A percentile compares a stretch with the other conserved stretches of the same genome.
Conservation (phyloP, 192 early-diverging fungal species). For the Mortierella antarctica region DNA sequence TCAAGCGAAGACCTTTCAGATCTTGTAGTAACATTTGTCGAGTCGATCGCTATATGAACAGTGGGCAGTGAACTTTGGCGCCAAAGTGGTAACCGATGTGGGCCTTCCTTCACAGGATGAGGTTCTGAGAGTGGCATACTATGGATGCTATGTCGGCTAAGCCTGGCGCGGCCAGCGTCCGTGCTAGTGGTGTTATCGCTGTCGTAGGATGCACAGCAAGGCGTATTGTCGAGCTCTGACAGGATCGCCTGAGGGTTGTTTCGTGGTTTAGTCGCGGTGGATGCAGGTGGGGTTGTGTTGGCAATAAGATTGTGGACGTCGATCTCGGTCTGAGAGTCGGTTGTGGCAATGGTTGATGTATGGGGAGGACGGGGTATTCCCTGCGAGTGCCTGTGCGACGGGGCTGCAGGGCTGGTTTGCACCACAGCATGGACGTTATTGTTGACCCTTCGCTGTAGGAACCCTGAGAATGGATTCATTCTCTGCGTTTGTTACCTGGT, state of each 20-base stretch:
- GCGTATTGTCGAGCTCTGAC: slow-evolving; percentile 11
- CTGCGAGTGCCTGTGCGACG: not conserved
- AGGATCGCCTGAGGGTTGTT: slow-evolving; percentile 48
- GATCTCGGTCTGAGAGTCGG: not conserved
- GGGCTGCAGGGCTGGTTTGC: slow-evolving; percentile 1
- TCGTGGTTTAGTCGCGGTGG: slow-evolving; percentile 13
- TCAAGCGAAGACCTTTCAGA: slow-evolving; percentile 16
- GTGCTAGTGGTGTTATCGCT: not conserved
- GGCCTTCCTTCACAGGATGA: not conserved
- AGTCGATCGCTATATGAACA: slow-evolving; percentile 5
- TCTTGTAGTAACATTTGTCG: not conserved
- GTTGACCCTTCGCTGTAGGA: slow-evolving; percentile 25
- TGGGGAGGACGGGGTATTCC: slow-evolving; percentile 7
- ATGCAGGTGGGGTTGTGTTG: not conserved
- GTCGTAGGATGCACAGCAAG: not conserved
- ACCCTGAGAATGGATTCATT: not conserved
- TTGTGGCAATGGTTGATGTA: slow-evolving; percentile 3
- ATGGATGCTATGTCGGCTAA: slow-evolving; percentile 16
- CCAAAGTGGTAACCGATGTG: not conserved
- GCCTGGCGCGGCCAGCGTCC: not conserved
- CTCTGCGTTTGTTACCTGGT: too few relatives aligned
- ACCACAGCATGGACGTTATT: slow-evolving; percentile 21
- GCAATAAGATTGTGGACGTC: too few relatives aligned
- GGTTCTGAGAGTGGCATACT: slow-evolving; percentile 2
- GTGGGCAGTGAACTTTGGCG: slow-evolving; percentile 26